Evolutionary conservation across 371 early-diverging fungal species (phyloP).

Genomic region (Rhizopus microsporus): DNA sequence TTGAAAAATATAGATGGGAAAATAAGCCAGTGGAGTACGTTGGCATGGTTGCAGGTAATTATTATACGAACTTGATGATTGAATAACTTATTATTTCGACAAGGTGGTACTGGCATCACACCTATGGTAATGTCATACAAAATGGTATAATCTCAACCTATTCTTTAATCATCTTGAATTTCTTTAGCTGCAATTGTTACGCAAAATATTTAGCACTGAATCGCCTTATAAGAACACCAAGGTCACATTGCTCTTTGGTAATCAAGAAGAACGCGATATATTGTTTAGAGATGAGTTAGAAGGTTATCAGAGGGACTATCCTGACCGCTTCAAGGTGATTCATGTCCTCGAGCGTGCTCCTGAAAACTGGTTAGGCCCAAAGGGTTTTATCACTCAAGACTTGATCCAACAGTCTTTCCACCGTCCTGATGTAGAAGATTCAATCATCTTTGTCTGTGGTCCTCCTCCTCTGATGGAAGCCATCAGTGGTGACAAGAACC

Average conservation of each 20-base stretch:
- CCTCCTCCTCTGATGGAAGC: conserved; percentile 78
- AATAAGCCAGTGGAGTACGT: conserved; percentile 75
- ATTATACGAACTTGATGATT: neutral
- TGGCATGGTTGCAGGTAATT: conserved; percentile 69
- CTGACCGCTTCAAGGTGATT: conserved; percentile 77
- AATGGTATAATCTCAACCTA: conserved; percentile 14
- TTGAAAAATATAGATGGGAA: conserved; percentile 79
- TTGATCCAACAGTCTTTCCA: conserved; percentile 69
- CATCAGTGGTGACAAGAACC: conserved; percentile 83
- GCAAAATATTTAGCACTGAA: conserved; percentile 67
- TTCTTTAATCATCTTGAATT: neutral
- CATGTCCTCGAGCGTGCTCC: conserved; percentile 80
- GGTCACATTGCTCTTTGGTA: conserved; percentile 85
- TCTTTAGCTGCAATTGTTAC: conserved; percentile 56
- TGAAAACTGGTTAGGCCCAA: conserved; percentile 61
- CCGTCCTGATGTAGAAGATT: conserved; percentile 48
- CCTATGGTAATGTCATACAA: conserved; percentile 65
- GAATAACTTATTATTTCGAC: neutral
- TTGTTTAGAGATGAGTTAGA: conserved; percentile 85
- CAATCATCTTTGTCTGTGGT: conserved; percentile 89
- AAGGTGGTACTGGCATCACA: conserved; percentile 92
- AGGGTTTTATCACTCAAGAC: conserved; percentile 70
- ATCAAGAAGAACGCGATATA: conserved; percentile 84
- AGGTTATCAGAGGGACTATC: conserved; percentile 58
- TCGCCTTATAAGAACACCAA: conserved; percentile 70